Evolutionary conservation across 2,329 filamentous ascomycete genomes (phyloP).

Genomic region (Xylaria sp.): DNA sequence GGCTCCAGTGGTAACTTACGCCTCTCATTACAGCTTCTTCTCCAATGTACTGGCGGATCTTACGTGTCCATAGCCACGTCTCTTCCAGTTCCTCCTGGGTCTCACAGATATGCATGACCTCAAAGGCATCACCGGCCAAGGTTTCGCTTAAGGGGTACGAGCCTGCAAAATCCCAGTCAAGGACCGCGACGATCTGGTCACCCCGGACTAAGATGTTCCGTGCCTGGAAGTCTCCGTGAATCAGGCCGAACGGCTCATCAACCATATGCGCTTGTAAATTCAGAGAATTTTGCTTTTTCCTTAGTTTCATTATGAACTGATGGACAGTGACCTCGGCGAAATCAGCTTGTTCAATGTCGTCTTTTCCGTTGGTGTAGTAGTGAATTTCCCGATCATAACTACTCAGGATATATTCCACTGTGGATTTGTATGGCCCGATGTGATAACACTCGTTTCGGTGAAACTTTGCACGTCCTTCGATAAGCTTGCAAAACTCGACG

Average conservation of each 20-base stretch:
- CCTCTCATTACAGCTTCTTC: too few relatives aligned
- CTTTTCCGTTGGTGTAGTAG: conserved; percentile 11
- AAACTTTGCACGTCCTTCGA: conserved; percentile 29
- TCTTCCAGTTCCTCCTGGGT: conserved; percentile 12
- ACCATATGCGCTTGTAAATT: neutral
- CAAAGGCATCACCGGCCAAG: neutral
- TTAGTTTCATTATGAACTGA: conserved; percentile 1
- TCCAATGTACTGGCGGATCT: conserved; percentile 10
- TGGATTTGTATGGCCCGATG: conserved; percentile 29
- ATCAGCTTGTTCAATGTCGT: conserved; percentile 21
- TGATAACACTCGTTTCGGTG: conserved; percentile 30
- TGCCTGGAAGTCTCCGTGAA: conserved; percentile 33
- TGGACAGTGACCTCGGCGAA: neutral
- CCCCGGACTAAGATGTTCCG: conserved; percentile 28
- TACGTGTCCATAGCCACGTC: neutral
- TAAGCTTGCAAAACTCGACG: conserved; percentile 30
- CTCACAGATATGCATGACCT: conserved; percentile 15
- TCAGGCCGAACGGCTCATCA: conserved; percentile 32
- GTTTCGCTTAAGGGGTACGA: conserved; percentile 32
- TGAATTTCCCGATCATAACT: conserved; percentile 34
- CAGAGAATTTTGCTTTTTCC: conserved; percentile 10
- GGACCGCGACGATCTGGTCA: conserved; percentile 16
- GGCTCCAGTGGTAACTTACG: too few relatives aligned
- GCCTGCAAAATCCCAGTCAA: conserved; percentile 36
- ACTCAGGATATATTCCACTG: conserved; percentile 33